phyloP scores from a whole-genome alignment of 169 alveolate genomes.

The Cryptosporidium xiaoi region DNA sequence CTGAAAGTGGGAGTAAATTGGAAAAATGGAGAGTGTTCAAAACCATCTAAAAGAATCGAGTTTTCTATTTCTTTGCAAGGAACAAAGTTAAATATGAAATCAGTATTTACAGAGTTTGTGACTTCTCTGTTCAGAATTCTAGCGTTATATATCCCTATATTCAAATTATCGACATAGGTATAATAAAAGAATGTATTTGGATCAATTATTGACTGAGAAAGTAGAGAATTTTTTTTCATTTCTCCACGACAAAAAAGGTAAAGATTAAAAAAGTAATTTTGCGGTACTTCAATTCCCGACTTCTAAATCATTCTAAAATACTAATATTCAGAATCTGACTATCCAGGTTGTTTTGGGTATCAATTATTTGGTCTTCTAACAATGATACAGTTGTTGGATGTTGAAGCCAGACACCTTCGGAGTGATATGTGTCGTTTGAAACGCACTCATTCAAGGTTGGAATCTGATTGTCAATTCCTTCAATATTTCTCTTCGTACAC shows the following conservation, averaged over 20 bases:
- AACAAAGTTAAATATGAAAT: background rate
- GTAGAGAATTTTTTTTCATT: constrained; percentile 23
- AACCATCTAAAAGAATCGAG: constrained; percentile 17
- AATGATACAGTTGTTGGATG: constrained; percentile 71
- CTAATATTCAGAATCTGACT: constrained; percentile 28
- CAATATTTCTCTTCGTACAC: constrained; percentile 26
- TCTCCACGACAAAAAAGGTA: background rate
- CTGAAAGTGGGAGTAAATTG: constrained; percentile 25
- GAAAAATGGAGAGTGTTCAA: background rate
- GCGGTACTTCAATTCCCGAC: background rate
- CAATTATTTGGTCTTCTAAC: constrained; percentile 44
- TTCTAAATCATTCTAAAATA: constrained; percentile 9
- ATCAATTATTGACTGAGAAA: constrained; percentile 38
- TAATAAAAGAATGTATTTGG: constrained; percentile 51
- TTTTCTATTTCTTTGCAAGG: constrained; percentile 1
- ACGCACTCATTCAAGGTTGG: constrained; percentile 10
- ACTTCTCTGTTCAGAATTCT: background rate
- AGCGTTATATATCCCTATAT: constrained; percentile 19
- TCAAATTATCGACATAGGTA: background rate
- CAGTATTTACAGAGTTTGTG: background rate
- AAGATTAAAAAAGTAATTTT: background rate
- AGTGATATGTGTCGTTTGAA: constrained; percentile 40
- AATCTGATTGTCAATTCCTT: constrained; percentile 15
- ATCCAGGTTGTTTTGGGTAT: constrained; percentile 43
- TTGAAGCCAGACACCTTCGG: constrained; percentile 58